Conservation (phyloP, 2,329 filamentous ascomycete genomes). For the Huntiella bhutanensis region DNA sequence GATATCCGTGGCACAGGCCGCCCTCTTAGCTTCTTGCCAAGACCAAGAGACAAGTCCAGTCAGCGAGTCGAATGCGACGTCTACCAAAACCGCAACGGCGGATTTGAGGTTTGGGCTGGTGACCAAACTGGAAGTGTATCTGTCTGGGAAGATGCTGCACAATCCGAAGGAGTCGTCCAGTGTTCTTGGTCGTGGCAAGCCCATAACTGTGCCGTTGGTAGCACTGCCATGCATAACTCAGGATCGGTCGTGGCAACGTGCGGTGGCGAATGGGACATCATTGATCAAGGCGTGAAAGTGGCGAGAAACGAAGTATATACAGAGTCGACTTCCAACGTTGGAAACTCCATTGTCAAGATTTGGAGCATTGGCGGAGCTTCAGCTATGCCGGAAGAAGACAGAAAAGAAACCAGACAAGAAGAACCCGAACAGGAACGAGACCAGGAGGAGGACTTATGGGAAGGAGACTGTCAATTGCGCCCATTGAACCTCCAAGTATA, state of each 20-base stretch:
- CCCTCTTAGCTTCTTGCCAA: conserved; percentile 27
- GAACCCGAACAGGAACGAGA: not conserved
- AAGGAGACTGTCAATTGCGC: not conserved
- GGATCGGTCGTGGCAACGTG: conserved; percentile 39
- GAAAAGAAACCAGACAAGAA: too few relatives aligned
- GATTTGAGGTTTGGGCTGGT: conserved; percentile 45
- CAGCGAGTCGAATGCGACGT: conserved; percentile 38
- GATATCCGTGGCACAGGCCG: conserved; percentile 40
- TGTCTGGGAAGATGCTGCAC: conserved; percentile 40
- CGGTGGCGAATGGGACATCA: conserved; percentile 32
- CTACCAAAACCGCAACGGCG: conserved; percentile 23
- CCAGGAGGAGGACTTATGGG: not conserved
- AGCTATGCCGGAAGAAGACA: too few relatives aligned
- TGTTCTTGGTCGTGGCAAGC: conserved; percentile 32
- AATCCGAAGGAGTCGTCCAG: conserved; percentile 23
- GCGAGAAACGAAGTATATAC: not conserved
- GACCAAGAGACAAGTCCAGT: conserved; percentile 4
- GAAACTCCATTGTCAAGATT: conserved; percentile 6
- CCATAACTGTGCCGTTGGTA: conserved; percentile 29
- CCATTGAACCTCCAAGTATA: not conserved
- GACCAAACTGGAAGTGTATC: conserved; percentile 33
- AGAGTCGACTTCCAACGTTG: not conserved
- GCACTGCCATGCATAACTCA: conserved; percentile 30
- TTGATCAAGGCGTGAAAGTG: not conserved
- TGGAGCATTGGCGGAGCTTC: conserved; percentile 7